phyloP scores from a whole-genome alignment of 768 basidiomycete species.

The Lactarius pseudohatsudake region DNA sequence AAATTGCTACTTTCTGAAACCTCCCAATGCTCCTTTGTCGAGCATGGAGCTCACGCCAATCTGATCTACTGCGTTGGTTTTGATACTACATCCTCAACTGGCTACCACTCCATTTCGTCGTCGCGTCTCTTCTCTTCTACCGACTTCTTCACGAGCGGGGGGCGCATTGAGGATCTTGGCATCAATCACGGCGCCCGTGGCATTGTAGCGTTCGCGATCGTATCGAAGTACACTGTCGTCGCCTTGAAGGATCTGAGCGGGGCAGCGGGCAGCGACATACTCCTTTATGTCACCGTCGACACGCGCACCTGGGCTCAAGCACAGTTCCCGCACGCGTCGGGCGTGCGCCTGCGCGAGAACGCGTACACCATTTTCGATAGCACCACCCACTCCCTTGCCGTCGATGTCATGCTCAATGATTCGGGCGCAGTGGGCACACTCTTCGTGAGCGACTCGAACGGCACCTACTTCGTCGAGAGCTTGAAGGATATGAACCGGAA shows the following conservation, averaged over 20 bases:
- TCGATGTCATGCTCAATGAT: constrained; percentile 85
- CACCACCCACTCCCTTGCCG: constrained; percentile 88
- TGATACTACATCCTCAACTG: constrained; percentile 53
- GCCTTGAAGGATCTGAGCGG: constrained; percentile 72
- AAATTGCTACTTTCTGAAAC: constrained; percentile 42
- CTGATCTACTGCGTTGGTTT: constrained; percentile 90
- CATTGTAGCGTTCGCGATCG: constrained; percentile 90
- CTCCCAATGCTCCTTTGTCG: constrained; percentile 84
- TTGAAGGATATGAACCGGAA: constrained; percentile 93
- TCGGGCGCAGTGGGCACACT: constrained; percentile 74
- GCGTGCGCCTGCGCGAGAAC: constrained; percentile 78
- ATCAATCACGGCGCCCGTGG: constrained; percentile 84
- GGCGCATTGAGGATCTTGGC: constrained; percentile 78
- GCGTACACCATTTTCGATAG: constrained; percentile 96
- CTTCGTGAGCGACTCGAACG: constrained; percentile 94
- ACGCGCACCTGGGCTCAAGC: constrained; percentile 84
- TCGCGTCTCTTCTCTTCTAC: constrained; percentile 79
- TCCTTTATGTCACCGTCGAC: constrained; percentile 84
- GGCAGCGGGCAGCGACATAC: constrained; percentile 64
- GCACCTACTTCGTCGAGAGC: constrained; percentile 91
- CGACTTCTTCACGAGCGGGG: constrained; percentile 75
- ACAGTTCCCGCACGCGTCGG: constrained; percentile 88
- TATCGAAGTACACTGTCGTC: constrained; percentile 89
- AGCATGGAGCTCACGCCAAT: constrained; percentile 67
- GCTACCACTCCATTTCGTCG: constrained; percentile 50